Evolutionary conservation across 257 asterid genomes (phyloP), one percentile per base, ranked within the genome.

Genomic region (Solanum paucissectum): DNA sequence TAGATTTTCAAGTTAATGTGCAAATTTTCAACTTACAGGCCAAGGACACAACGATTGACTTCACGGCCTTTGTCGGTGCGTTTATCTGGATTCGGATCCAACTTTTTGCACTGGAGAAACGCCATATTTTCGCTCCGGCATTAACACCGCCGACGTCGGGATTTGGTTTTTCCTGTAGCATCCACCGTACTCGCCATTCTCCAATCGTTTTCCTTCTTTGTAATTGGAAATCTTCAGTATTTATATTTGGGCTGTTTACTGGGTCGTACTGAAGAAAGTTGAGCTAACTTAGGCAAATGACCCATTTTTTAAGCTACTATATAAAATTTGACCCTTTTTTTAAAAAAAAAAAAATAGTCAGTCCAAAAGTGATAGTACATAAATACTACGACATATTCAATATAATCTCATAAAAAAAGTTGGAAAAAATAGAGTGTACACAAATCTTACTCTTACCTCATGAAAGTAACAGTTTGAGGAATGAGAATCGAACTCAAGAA

Each of bases 61-160:
- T 95, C 96, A 60, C 92, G 94, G 40, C 98, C 98, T 91, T 93
- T 94, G 34, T 91, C 94, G 10, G 95, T 95, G 89, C 99, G 95
- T 86, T 95, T 94, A 91, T 94, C 96, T 6, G 98, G 98, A 90
- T 96, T 95, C 2, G 94, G 94, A 84, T 95, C 99, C 87, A 92
- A 93, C 93, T 94, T 95, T 91, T 94, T 93, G 93, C 99, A 95
- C 92, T 90, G 94, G 88, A 96, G 86, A 90, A 93, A 96, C 6
- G 98, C 98, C 74, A 94, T 29, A 90, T 96, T 95, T 92, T 93
- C 95, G 2, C 89, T 85, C 8, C 96, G 94, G 83, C 99, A 96
- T 79, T 83, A 29, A 12, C 75, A 29, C 75, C 23, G 98, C 92
- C 1, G 97, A 95, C 72, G 96, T 88, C 1, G 98, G 99, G 88